phyloP scores from a whole-genome alignment of 192 early-diverging fungal genomes.

The Thamnidium elegans region DNA sequence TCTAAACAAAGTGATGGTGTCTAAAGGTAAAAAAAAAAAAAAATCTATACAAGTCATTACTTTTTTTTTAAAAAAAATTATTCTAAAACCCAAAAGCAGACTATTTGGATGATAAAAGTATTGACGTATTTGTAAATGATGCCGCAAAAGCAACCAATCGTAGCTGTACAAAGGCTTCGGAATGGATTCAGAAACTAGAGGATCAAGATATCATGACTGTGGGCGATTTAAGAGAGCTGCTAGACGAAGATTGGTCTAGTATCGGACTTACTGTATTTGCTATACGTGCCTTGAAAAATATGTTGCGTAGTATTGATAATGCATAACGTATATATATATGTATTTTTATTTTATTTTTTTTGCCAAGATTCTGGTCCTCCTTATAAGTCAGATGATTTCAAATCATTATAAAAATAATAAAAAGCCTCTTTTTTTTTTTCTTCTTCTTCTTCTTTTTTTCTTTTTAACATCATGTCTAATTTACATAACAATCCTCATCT shows the following conservation, averaged over 20 bases:
- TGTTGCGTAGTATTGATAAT: slow-evolving; percentile 19
- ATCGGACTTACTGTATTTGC: slow-evolving; percentile 54
- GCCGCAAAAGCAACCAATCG: slow-evolving; percentile 60
- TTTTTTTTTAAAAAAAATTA: no score
- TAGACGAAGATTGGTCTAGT: slow-evolving; percentile 68
- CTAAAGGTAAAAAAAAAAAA: no score
- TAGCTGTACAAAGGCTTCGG: slow-evolving; percentile 59
- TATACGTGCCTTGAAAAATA: slow-evolving; percentile 45
- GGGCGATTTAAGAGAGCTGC: slow-evolving; percentile 63
- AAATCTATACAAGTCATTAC: background rate
- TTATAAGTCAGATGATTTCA: no score
- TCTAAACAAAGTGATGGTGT: background rate
- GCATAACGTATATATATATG: no score
- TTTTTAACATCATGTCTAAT: no score
- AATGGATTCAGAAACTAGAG: slow-evolving; percentile 65
- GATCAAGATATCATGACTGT: slow-evolving; percentile 74
- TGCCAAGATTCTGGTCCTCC: no score
- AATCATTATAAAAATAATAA: no score
- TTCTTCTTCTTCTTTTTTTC: no score
- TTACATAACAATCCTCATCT: no score
- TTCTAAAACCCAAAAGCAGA: slow-evolving; percentile 28
- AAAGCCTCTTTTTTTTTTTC: no score
- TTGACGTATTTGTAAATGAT: slow-evolving; percentile 66
- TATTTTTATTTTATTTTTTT: no score
- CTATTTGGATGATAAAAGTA: slow-evolving; percentile 53